Base-by-base conservation (phyloP, 768 basidiomycete genomes). In the Daedalea quercina region DNA sequence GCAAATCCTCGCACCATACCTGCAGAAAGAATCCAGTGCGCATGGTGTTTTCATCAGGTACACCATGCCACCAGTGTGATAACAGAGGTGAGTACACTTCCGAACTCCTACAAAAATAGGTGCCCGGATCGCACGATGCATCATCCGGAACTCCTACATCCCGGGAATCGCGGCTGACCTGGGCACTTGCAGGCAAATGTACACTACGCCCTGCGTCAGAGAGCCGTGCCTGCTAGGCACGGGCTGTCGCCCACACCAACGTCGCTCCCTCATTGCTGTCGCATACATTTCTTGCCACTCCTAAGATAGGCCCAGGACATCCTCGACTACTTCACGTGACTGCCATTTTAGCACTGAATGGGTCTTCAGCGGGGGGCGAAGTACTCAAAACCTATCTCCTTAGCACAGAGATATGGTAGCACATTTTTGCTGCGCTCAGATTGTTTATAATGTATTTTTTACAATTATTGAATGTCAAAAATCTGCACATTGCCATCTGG, bases 1-100 rank as follows among this genome's bases (percentile, higher is more conserved):
- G 0, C 52, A 61, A 15, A 63, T 69, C 40, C 54, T 69, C 24
- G 67, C 63, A 0, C 65, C 64, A 0, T 68, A 66, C 57, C 59
- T 69, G 11, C 64, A 69, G 26, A 41, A 7, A 3, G 40, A n/a
- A 15, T 22, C 40, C 6, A 17, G 15, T 15, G 15, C 40, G 6
- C 40, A 42, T 17, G 40, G 20, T 17, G 40, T 4, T n/a, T 17
- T 42, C 40, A 22, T 42, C 4, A 6, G 40, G 15, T 22, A 42
- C 15, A 42, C 40, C 40, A 42, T 42, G 40, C 40, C 40, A 22
- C 40, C 40, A 7, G 40, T 42, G 6, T 4, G 40, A 7, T 42
- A 17, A 22, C 17, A 4, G 17, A 42, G 40, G 40, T 42, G 17
- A n/a, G 40, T 17, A 6, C 28, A 4, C 4, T 42, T 42, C 40